Conservation (phyloP, 1,284 basidiomycete species). For the Malassezia psittaci region DNA sequence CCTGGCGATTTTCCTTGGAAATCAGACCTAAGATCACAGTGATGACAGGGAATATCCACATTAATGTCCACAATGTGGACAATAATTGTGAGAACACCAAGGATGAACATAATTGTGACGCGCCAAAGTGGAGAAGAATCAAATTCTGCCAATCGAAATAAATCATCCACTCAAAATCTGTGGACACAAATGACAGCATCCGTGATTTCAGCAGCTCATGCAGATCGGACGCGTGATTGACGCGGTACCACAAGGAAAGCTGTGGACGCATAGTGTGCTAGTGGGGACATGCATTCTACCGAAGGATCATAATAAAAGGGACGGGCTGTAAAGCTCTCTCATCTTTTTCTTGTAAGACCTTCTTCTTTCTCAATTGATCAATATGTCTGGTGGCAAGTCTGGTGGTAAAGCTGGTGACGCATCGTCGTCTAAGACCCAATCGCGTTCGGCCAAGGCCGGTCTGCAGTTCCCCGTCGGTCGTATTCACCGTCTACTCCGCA, state of each 20-base stretch:
- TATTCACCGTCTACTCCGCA: constrained; percentile 75
- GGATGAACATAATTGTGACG: no score
- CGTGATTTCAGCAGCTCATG: background rate
- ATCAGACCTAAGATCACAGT: constrained; percentile 10
- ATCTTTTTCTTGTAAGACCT: constrained; percentile 8
- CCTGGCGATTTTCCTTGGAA: background rate
- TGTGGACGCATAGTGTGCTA: background rate
- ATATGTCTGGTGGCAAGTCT: constrained; percentile 50
- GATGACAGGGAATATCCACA: background rate
- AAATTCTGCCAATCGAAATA: background rate
- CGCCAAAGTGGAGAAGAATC: background rate
- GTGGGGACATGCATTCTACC: no score
- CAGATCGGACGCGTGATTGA: background rate
- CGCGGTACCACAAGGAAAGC: background rate
- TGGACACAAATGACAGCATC: background rate
- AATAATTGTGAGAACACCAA: background rate
- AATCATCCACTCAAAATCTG: background rate
- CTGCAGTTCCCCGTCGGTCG: constrained; percentile 74
- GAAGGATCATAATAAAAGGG: constrained; percentile 15
- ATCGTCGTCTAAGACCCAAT: constrained; percentile 53
- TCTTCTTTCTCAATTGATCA: constrained; percentile 17
- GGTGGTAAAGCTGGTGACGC: constrained; percentile 48
- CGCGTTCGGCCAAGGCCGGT: constrained; percentile 62
- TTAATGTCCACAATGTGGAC: background rate
- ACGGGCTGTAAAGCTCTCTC: background rate